These are phyloP conservation scores for Boletus reticuloceps DNA, from an alignment of 768 basidiomycete genomes.

Conservation along the genomic window DNA sequence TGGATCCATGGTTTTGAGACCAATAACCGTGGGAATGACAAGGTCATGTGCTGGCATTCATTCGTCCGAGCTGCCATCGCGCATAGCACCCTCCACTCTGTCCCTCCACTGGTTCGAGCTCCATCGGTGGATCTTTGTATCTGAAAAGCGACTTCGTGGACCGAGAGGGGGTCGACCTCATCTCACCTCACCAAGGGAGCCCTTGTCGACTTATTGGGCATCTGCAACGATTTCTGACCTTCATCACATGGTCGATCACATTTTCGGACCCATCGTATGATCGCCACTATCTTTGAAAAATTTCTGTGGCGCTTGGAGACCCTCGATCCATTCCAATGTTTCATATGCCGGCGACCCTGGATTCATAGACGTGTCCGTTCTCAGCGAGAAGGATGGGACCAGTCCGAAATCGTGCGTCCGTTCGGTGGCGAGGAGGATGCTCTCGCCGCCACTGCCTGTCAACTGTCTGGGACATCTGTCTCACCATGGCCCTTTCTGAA, in stretches of 20 bases:
- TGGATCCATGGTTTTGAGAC: no score
- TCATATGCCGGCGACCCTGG: constrained; percentile 16
- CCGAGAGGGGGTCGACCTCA: constrained; percentile 15
- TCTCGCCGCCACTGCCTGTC: constrained; percentile 21
- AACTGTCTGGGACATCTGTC: constrained; percentile 30
- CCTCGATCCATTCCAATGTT: constrained; percentile 2
- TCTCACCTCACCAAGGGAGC: constrained; percentile 16
- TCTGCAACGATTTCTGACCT: constrained; percentile 13
- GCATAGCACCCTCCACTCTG: no score
- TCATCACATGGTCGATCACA: constrained; percentile 15
- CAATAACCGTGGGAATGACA: no score
- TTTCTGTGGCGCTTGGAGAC: constrained; percentile 30
- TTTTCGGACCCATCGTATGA: no score
- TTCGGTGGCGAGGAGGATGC: constrained; percentile 16
- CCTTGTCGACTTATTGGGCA: constrained; percentile 20
- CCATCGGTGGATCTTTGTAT: constrained; percentile 25
- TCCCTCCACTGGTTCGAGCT: constrained; percentile 16
- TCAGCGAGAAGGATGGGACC: constrained; percentile 24
- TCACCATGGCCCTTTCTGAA: constrained; percentile 25
- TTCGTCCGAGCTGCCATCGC: no score
- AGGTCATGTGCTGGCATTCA: no score
- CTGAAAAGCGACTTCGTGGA: constrained; percentile 20
- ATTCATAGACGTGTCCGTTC: constrained; percentile 28
- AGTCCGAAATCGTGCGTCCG: constrained; percentile 22
- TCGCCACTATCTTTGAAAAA: constrained; percentile 13